Percentiles rank a stretch among this genome's conserved stretches.
phyloP scores from a whole-genome alignment of 169 alveolate genomes.

The Cryptosporidium baileyi region DNA sequence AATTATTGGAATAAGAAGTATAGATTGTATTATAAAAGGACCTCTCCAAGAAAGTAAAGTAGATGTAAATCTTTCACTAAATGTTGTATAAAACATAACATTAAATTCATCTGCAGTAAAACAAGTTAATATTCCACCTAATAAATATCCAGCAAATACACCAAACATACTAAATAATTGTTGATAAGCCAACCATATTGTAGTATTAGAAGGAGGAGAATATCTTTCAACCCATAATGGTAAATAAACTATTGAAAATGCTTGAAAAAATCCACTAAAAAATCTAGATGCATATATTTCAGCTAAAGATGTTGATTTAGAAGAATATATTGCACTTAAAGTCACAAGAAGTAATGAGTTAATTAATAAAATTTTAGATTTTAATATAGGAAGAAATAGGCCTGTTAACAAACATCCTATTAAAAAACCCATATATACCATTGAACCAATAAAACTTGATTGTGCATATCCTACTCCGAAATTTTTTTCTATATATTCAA shows the following conservation, averaged over 20 bases:
- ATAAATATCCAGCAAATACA: conserved; percentile 41
- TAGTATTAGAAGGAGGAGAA: conserved; percentile 33
- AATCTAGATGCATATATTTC: conserved; percentile 68
- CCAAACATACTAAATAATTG: conserved; percentile 61
- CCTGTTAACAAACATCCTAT: conserved; percentile 58
- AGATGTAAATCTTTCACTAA: background rate
- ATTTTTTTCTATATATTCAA: conserved; percentile 34
- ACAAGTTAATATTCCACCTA: conserved; percentile 59
- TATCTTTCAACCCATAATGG: conserved; percentile 66
- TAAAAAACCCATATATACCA: conserved; percentile 65
- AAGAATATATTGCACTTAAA: conserved; percentile 22
- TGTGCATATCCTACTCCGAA: conserved; percentile 64
- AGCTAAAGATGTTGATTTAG: background rate
- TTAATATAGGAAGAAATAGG: conserved; percentile 39
- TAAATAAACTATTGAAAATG: conserved; percentile 35
- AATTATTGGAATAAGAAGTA: conserved; percentile 28
- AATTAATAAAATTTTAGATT: conserved; percentile 20
- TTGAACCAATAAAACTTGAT: conserved; percentile 62
- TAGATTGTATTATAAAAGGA: conserved; percentile 56
- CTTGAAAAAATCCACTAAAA: conserved; percentile 53
- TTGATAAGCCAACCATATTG: conserved; percentile 62
- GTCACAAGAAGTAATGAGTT: background rate
- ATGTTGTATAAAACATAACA: background rate
- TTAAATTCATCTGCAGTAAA: conserved; percentile 25
- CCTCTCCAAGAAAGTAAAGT: conserved; percentile 58